Conservation (phyloP, 768 basidiomycete species). For the Podaxis sp. region DNA sequence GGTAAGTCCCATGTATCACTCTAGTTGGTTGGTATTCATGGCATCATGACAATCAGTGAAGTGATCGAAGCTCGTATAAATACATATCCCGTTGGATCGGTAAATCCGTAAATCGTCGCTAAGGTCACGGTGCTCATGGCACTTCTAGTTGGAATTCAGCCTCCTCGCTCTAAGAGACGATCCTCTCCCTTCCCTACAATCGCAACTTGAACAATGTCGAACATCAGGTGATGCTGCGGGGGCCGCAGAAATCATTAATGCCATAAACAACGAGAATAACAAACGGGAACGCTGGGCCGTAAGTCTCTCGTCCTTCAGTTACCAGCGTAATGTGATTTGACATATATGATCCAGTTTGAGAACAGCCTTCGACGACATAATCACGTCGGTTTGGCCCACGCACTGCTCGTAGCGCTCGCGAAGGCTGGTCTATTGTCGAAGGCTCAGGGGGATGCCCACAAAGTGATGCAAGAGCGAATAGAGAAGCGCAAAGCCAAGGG, state of each 20-base stretch:
- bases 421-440: conserved; percentile 61
- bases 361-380: conserved; percentile 87
- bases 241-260: conserved; percentile 52
- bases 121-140: not conserved
- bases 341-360: conserved; percentile 59
- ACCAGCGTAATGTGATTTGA: conserved; percentile 10
- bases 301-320: conserved; percentile 31
- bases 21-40: conserved; percentile 20
- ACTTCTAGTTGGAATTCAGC: conserved; percentile 81
- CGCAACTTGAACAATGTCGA: conserved; percentile 51
- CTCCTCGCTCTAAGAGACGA: conserved; percentile 85
- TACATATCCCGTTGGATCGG: conserved; percentile 87
- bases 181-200: conserved; percentile 67
- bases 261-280: conserved; percentile 62
- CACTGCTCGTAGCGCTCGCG: conserved; percentile 69
- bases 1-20: conserved; percentile 40
- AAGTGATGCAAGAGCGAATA: conserved; percentile 44
- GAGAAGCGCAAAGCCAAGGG: conserved; percentile 43
- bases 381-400: conserved; percentile 79
- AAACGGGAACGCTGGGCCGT: conserved; percentile 85
- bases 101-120: conserved; percentile 38
- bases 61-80: conserved; percentile 87
- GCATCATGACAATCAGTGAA: conserved; percentile 43
- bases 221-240: conserved; percentile 37
- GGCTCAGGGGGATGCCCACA: conserved; percentile 46